Conservation (phyloP, 176 grass and related monocot genomes). For the Triticum dicoccoides region DNA sequence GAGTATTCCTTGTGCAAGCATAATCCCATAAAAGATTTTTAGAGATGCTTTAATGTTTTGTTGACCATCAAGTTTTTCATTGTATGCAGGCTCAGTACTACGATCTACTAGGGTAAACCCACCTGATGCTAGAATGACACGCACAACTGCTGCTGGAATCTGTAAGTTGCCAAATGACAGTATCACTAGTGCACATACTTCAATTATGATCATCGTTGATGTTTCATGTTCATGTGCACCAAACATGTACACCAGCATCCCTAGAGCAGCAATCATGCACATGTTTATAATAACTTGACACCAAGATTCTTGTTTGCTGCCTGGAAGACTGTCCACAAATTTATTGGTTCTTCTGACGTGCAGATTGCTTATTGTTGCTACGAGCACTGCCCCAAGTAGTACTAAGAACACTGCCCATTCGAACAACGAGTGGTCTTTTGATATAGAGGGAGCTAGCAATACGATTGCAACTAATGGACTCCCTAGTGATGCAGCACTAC, state of each 20-base stretch:
- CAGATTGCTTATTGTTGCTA: neutral
- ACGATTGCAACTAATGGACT: neutral
- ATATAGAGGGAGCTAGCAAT: neutral
- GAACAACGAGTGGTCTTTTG: too few relatives aligned
- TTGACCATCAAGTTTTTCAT: too few relatives aligned
- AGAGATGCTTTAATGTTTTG: too few relatives aligned
- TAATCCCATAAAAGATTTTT: too few relatives aligned
- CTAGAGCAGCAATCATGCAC: neutral
- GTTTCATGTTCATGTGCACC: neutral
- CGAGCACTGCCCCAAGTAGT: neutral
- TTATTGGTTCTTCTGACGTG: neutral
- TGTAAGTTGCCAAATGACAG: neutral
- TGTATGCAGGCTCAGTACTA: too few relatives aligned
- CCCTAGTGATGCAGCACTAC: neutral
- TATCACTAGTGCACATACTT: neutral
- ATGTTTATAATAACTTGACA: neutral
- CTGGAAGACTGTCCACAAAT: neutral
- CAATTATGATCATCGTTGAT: too few relatives aligned
- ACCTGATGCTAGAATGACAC: neutral
- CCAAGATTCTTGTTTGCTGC: neutral
- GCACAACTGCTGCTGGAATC: conserved; percentile 1
- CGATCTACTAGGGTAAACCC: too few relatives aligned
- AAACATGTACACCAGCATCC: neutral
- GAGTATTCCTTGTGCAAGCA: too few relatives aligned
- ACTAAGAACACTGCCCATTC: too few relatives aligned